Base-by-base conservation (phyloP, 192 early-diverging fungal genomes). In the Coemansia sp. region DNA sequence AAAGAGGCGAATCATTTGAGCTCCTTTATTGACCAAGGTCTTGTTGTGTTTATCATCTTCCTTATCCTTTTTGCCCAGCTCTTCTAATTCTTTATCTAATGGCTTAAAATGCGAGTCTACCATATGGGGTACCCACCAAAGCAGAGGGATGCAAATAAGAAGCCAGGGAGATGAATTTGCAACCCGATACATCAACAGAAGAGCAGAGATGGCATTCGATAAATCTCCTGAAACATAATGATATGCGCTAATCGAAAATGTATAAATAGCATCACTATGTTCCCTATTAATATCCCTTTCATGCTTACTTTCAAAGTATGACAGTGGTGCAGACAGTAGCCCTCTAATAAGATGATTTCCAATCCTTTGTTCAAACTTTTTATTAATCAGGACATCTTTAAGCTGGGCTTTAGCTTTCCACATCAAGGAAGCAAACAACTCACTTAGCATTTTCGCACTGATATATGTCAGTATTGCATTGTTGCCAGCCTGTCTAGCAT, bases 1-100 rank as follows among this genome's bases (percentile, higher is more conserved):
- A 60, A 86, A 88, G 0, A 91, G 84, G 24, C 92, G 88, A 56
- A 94, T 87, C 37, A 84, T 84, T 9, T 86, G 79, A 2, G 42
- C 42, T 43, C 45, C 45, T 24, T 47, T 11, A 9, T 25, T 9
- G 9, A 24, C 45, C 22, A 47, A 24, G 19, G 9, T 20, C 45
- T 11, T 47, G 7, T 47, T 22, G 7, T 47, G 45, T 0, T 47
- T 20, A 47, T 47, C 9, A 1, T 20, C 22, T 3, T 24, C 22
- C 0, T 8, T 10, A 8, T 24, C 45, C 11, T 47, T 20, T 14
- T 24, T 22, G 20, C 1, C 22, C 20, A 47, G 15, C 19, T 47
- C 20, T 2, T 47, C 3, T 24, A 47, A 24, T 1, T 6, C 9
- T 9, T 20, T 47, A 7, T 47, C 24, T 24, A 47, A 47, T 47